Conservation (phyloP, 2,329 filamentous ascomycete genomes). For the Cercospora zeae-maydis region DNA sequence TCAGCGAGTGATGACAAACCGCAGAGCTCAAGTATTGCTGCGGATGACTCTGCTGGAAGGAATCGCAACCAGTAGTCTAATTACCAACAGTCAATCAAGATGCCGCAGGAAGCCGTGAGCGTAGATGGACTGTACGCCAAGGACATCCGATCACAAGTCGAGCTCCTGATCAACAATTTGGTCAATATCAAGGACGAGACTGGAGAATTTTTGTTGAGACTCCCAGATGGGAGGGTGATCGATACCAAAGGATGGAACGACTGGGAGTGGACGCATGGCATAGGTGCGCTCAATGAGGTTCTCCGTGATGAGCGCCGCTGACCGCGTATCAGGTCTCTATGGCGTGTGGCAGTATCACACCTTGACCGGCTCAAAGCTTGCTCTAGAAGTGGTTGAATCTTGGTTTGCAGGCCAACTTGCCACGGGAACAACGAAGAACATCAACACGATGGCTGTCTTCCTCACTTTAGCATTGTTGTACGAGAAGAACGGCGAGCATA, state of each 20-base stretch:
- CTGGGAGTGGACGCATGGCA: slow-evolving; percentile 56
- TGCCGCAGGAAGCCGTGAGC: slow-evolving; percentile 35
- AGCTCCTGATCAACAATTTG: slow-evolving; percentile 67
- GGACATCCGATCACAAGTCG: slow-evolving; percentile 55
- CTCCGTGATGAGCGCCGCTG: neutral
- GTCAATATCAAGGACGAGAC: slow-evolving; percentile 74
- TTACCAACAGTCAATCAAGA: slow-evolving; percentile 27
- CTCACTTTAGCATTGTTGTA: slow-evolving; percentile 74
- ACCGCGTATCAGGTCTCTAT: slow-evolving; percentile 69
- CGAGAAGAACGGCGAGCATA: slow-evolving; percentile 65
- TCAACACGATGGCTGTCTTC: slow-evolving; percentile 80
- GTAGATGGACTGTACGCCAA: slow-evolving; percentile 41
- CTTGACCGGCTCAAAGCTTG: slow-evolving; percentile 59
- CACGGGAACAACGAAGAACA: slow-evolving; percentile 76
- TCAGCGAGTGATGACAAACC: slow-evolving; percentile 6
- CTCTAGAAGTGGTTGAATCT: slow-evolving; percentile 63
- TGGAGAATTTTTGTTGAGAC: slow-evolving; percentile 67
- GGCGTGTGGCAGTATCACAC: slow-evolving; percentile 80
- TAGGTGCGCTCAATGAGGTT: slow-evolving; percentile 8
- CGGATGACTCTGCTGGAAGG: slow-evolving; percentile 7
- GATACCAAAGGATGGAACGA: slow-evolving; percentile 82
- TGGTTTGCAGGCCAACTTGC: slow-evolving; percentile 70
- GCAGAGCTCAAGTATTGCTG: slow-evolving; percentile 12
- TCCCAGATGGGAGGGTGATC: slow-evolving; percentile 70
- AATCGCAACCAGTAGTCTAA: slow-evolving; percentile 5